A percentile compares a stretch with the other conserved stretches of the same genome.
These are phyloP conservation scores for Harringtonia lauricola DNA, from an alignment of 2,329 filamentous ascomycete genomes.

Conservation along the genomic window DNA sequence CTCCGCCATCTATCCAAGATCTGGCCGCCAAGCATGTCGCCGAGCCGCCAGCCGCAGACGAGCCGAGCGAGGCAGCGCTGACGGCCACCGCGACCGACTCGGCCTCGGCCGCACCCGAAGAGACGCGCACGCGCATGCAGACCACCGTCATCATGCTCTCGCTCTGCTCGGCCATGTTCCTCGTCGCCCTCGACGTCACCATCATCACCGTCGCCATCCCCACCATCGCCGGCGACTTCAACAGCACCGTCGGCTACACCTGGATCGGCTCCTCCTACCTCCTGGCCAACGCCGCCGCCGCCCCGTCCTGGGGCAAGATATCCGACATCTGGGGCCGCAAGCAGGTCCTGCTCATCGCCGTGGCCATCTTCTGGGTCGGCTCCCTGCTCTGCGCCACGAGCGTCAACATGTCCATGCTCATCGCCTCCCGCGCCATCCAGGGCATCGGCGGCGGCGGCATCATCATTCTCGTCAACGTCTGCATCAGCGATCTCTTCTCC, in stretches of 20 bases:
- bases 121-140: conserved; percentile 17
- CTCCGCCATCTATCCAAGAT: too few species aligned
- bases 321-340: conserved; percentile 49
- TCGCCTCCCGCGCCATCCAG: conserved; percentile 36
- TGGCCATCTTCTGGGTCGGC: conserved; percentile 39
- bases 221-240: conserved; percentile 45
- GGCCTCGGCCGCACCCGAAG: conserved; percentile 13
- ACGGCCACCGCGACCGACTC: too few species aligned
- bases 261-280: conserved; percentile 71
- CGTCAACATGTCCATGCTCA: conserved; percentile 32
- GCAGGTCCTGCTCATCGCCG: conserved; percentile 35
- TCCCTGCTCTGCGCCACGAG: conserved; percentile 37
- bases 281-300: conserved; percentile 54
- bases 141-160: conserved; percentile 25
- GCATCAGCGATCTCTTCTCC: conserved; percentile 42
- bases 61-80: not conserved
- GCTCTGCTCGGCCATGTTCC: conserved; percentile 29
- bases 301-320: conserved; percentile 59
- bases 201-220: conserved; percentile 53
- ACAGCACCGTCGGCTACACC: conserved; percentile 56
- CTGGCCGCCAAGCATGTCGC: too few species aligned
- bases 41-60: too few species aligned
- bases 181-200: conserved; percentile 39
- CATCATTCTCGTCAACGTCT: conserved; percentile 40
- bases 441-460: conserved; percentile 41